phyloP scores from a whole-genome alignment of 129 eudicot species.

The Dittrichia graveolens region DNA sequence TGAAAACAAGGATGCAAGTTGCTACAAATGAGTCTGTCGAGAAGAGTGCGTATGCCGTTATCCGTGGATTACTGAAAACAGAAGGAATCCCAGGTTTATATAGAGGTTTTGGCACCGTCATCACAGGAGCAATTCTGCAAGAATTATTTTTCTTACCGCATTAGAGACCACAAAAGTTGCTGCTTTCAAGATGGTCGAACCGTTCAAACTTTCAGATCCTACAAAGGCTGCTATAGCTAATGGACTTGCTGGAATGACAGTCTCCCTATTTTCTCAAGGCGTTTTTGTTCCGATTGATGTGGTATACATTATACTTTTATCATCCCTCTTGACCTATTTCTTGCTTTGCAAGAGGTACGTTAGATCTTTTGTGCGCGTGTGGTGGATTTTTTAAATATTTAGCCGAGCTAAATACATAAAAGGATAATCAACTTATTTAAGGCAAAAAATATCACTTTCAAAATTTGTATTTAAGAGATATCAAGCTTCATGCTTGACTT shows the following conservation, averaged over 20 bases:
- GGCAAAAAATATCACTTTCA: too few relatives aligned
- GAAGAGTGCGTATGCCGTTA: slow-evolving; percentile 74
- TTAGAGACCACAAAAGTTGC: slow-evolving; percentile 93
- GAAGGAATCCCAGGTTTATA: slow-evolving; percentile 96
- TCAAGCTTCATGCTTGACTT: too few relatives aligned
- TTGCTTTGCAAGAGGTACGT: neutral
- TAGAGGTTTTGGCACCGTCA: slow-evolving; percentile 93
- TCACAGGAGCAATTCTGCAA: slow-evolving; percentile 88
- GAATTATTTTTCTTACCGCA: slow-evolving; percentile 86
- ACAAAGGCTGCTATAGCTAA: slow-evolving; percentile 94
- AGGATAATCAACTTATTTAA: too few relatives aligned
- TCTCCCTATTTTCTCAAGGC: slow-evolving; percentile 82
- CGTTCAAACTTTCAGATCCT: slow-evolving; percentile 79
- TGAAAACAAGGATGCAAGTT: slow-evolving; percentile 92
- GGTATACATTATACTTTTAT: slow-evolving; percentile 66
- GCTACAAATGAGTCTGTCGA: slow-evolving; percentile 76
- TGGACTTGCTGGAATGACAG: slow-evolving; percentile 91
- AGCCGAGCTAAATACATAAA: too few relatives aligned
- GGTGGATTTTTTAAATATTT: neutral
- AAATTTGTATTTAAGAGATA: too few relatives aligned
- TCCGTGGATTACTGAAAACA: slow-evolving; percentile 63
- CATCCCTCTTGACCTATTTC: neutral
- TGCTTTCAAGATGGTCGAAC: slow-evolving; percentile 74
- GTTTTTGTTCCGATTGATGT: slow-evolving; percentile 94
- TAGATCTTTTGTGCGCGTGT: neutral